Base-by-base conservation (phyloP, 2,329 filamentous ascomycete species). In the Alternaria brassicicola region DNA sequence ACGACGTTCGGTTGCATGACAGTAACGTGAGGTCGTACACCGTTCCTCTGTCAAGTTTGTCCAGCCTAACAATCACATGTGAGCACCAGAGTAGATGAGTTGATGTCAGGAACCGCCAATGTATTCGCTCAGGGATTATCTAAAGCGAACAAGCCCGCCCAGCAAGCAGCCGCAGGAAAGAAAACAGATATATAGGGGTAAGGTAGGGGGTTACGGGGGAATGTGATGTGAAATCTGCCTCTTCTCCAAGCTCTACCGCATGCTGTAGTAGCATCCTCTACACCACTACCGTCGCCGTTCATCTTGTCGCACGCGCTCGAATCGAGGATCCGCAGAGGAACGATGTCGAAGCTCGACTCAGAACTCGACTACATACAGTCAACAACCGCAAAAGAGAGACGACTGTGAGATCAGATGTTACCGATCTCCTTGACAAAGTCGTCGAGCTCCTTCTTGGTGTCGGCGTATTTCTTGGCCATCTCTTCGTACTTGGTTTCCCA, bases 401-500 rank as follows among this genome's bases (percentile, higher is more conserved):
- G 52, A 53, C 45, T 45, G 43, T 25, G 55, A 70, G 65, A 72
- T 88, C 88, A 98, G 81, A 98, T 93, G 83, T 92, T 95, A 85
- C 89, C 90, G 81, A 98, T 93, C 82, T 97, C 93, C 72, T 84
- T 82, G 82, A 95, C 91, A 81, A 98, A 91, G 68, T 94, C 90
- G 76, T 96, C 89, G 76, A 97, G 84, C 79, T 97, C 93, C 85
- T 94, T 94, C 86, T 96, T 89, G 71, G 92, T 85, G 57, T 85
- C 79, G 68, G 83, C 82, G 85, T 96, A 90, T 84, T 97, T 96
- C 88, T 93, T 90, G 72, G 89, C 81, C 90, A 97, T 96, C 80
- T 98, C 94, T 83, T 98, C 95, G 83, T 96, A 98, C 85, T 99
- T 98, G 81, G 85, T 79, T 85, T 98, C 95, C 93, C 93, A 97